Percentiles rank a stretch among this genome's conserved stretches.
Evolutionary conservation across 2,329 filamentous ascomycete genomes (phyloP).

Genomic region (Podosphaera xanthii): DNA sequence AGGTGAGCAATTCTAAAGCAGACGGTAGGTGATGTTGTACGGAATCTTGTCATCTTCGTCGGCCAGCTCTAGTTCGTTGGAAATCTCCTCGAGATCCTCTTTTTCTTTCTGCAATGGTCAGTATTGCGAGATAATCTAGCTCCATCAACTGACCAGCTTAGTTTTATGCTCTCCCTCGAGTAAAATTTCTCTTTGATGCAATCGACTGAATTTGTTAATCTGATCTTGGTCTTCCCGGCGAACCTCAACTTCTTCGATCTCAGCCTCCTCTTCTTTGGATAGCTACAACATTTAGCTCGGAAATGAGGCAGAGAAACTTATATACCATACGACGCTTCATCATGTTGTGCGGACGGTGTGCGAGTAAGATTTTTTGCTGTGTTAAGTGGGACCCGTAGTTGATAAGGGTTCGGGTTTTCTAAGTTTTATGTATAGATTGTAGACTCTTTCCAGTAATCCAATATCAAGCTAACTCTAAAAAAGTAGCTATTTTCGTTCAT

Average conservation of each 20-base stretch:
- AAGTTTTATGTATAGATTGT: too few relatives aligned
- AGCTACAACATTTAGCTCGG: conserved; percentile 28
- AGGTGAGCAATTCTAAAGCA: not conserved
- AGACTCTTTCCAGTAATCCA: too few relatives aligned
- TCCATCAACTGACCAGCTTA: conserved; percentile 42
- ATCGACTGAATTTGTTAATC: conserved; percentile 90
- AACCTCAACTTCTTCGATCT: conserved; percentile 70
- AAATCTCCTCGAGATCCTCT: conserved; percentile 87
- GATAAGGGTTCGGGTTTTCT: too few relatives aligned
- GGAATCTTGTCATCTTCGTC: conserved; percentile 88
- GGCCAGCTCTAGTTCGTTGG: conserved; percentile 73
- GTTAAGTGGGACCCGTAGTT: too few relatives aligned
- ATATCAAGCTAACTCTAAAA: too few relatives aligned
- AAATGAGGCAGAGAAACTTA: not conserved
- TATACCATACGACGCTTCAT: conserved; percentile 12
- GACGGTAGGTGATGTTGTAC: conserved; percentile 23
- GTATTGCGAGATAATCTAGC: not conserved
- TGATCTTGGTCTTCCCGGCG: conserved; percentile 94
- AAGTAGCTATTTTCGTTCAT: too few relatives aligned
- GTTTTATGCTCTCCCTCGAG: conserved; percentile 60
- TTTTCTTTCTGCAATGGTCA: conserved; percentile 60
- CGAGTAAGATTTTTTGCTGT: not conserved
- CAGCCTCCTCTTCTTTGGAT: conserved; percentile 73
- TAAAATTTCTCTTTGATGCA: conserved; percentile 65
- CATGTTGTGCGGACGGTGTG: not conserved